These are phyloP conservation scores for Aaosphaeria pasadenensis DNA, from an alignment of 2,329 filamentous ascomycete species.

Conservation along the genomic window DNA sequence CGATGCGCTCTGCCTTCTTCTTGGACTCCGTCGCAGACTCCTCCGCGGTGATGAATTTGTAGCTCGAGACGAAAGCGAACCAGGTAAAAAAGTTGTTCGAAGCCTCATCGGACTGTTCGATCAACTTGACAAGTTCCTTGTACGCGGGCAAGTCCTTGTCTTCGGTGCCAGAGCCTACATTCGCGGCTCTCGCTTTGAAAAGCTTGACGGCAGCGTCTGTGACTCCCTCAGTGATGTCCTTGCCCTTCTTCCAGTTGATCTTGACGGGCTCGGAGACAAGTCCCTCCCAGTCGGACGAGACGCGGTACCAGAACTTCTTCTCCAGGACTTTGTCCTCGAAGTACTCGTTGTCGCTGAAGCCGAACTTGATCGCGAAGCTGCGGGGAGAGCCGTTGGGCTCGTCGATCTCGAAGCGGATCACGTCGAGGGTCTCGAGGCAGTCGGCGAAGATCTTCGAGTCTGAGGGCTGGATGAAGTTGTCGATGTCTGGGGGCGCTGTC, in stretches of 20 bases:
- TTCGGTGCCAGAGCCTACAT: slow-evolving; percentile 5
- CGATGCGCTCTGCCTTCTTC: slow-evolving; percentile 59
- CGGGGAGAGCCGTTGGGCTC: slow-evolving; percentile 70
- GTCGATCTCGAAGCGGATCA: slow-evolving; percentile 78
- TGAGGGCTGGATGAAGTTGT: slow-evolving; percentile 79
- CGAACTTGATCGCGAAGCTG: slow-evolving; percentile 68
- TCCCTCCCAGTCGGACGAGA: slow-evolving; percentile 66
- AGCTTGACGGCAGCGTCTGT: slow-evolving; percentile 70
- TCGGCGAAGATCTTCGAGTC: slow-evolving; percentile 73
- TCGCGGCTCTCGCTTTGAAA: slow-evolving; percentile 58
- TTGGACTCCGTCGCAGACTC: slow-evolving; percentile 64
- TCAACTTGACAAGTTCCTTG: slow-evolving; percentile 52
- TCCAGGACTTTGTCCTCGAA: slow-evolving; percentile 76
- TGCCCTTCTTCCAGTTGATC: slow-evolving; percentile 73
- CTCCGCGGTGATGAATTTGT: slow-evolving; percentile 68
- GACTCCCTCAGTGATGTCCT: slow-evolving; percentile 80
- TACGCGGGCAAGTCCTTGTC: slow-evolving; percentile 51
- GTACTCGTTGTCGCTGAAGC: slow-evolving; percentile 77
- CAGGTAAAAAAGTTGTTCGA: slow-evolving; percentile 81
- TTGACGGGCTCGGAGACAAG: slow-evolving; percentile 85
- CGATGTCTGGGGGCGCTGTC: slow-evolving; percentile 79
- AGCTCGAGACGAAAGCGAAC: slow-evolving; percentile 70
- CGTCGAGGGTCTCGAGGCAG: slow-evolving; percentile 64
- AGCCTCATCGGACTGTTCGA: slow-evolving; percentile 59
- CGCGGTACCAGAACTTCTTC: slow-evolving; percentile 90